Percentiles rank a stretch among this genome's conserved stretches.
Conservation (phyloP, 2,329 filamentous ascomycete genomes). For the Huntiella bhutanensis region DNA sequence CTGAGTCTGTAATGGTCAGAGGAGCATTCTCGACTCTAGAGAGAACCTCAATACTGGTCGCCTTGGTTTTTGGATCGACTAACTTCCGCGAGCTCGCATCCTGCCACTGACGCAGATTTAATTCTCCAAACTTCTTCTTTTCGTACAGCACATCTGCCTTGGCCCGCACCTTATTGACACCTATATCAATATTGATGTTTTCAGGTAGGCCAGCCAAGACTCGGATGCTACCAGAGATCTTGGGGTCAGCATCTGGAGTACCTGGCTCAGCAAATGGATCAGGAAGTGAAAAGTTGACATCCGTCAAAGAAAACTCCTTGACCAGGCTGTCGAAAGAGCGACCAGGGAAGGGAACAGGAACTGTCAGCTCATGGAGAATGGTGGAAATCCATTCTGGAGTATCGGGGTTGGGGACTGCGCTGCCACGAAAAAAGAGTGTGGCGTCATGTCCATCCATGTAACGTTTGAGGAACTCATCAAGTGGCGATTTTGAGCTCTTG, state of each 20-base stretch:
- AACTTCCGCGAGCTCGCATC: conserved; percentile 60
- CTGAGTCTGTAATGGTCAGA: conserved; percentile 60
- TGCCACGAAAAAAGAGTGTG: conserved; percentile 68
- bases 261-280: conserved; percentile 60
- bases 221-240: conserved; percentile 64
- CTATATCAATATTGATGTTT: conserved; percentile 71
- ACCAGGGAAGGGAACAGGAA: conserved; percentile 72
- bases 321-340: conserved; percentile 66
- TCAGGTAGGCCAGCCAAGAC: conserved; percentile 63
- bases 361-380: conserved; percentile 60
- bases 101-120: conserved; percentile 71
- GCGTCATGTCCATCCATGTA: conserved; percentile 68
- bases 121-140: conserved; percentile 55
- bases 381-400: conserved; percentile 71
- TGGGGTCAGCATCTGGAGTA: conserved; percentile 53
- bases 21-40: conserved; percentile 64
- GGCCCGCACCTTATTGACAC: conserved; percentile 59
- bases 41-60: conserved; percentile 50
- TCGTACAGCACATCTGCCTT: conserved; percentile 67
- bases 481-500: conserved; percentile 55
- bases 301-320: conserved; percentile 66
- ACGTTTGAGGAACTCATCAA: conserved; percentile 61
- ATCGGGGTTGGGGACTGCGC: conserved; percentile 38
- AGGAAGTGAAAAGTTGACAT: conserved; percentile 75
- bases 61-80: conserved; percentile 30